phyloP scores from a whole-genome alignment of 371 early-diverging fungal species.

The Actinomortierella ambigua region DNA sequence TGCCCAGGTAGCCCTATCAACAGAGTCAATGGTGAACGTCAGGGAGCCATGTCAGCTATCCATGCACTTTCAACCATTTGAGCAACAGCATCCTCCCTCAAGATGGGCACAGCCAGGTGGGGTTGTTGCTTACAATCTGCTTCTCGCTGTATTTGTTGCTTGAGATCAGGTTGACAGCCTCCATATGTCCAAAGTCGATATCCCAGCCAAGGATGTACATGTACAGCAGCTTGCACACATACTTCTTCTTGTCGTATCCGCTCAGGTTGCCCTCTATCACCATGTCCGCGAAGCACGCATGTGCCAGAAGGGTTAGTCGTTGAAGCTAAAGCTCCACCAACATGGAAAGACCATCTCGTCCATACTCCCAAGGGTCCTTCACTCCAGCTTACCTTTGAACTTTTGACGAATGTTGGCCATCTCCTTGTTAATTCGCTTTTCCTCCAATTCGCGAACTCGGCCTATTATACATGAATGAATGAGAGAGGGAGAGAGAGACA shows the following conservation, averaged over 20 bases:
- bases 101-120: not conserved
- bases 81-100: too few relatives aligned
- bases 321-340: too few relatives aligned
- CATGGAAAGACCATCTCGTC: not conserved
- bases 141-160: conserved; percentile 95
- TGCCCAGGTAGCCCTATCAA: conserved; percentile 91
- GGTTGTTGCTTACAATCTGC: conserved; percentile 77
- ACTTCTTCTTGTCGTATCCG: conserved; percentile 98
- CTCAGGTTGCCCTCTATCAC: conserved; percentile 80
- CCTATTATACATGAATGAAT: conserved; percentile 60
- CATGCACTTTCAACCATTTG: not conserved
- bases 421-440: conserved; percentile 98
- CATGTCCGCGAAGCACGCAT: not conserved
- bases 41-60: not conserved
- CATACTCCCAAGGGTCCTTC: not conserved
- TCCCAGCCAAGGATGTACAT: conserved; percentile 99
- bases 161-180: conserved; percentile 91
- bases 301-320: too few relatives aligned
- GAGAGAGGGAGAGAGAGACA: not conserved
- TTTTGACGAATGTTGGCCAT: conserved; percentile 97
- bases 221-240: conserved; percentile 96
- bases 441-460: conserved; percentile 94
- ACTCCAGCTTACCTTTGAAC: conserved; percentile 82
- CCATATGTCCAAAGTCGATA: conserved; percentile 96
- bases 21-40: conserved; percentile 1